Base-by-base conservation (phyloP, 139 green algal species). In the Astrephomene gubernaculifera region DNA sequence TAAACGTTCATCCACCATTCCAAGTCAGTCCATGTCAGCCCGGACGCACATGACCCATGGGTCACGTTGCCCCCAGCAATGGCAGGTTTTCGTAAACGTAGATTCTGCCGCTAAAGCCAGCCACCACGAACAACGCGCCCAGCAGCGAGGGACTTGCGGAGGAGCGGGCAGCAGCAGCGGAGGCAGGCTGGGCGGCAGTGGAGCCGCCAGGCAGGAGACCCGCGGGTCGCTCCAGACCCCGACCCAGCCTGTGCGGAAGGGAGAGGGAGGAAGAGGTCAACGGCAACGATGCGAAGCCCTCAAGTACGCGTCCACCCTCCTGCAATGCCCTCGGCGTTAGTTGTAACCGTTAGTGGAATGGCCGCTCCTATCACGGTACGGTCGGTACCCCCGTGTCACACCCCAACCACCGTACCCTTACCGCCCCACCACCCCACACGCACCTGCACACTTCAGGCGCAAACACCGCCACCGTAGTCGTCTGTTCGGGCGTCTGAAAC, bases 71-170 rank as follows among this genome's bases (percentile, higher is more conserved):
- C n/a, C n/a, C n/a, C n/a, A n/a, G n/a, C n/a, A n/a, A n/a, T 27
- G 67, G 67, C 19, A 87, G 52, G 57, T 89, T 89, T 35, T 89
- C 85, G 44, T 89, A 89, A 14, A 89, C 78, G 35, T 61, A 74
- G 21, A 89, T 57, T 6, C 35, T 38, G 12, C 85, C 86, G 71
- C 41, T 79, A 72, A 90, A 87, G n/a, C 86, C 86, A 1, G 73
- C 81, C 39, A 90, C 86, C 41, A 90, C 24, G 17, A 90, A 79
- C 19, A 90, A 43, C 0, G 72, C 64, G 3, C 81, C 86, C 45
- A 84, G 38, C 53, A 90, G 35, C 38, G 70, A 31, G n/a, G n/a
- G n/a, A n/a, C n/a, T n/a, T n/a, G n/a, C n/a, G 14, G 71, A 3
- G 25, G 44, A 45, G 29, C 12, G 5, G n/a, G 44, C 31, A 2